These are phyloP conservation scores for Murraya paniculata DNA, from an alignment of 345 rosid species.

Conservation along the genomic window DNA sequence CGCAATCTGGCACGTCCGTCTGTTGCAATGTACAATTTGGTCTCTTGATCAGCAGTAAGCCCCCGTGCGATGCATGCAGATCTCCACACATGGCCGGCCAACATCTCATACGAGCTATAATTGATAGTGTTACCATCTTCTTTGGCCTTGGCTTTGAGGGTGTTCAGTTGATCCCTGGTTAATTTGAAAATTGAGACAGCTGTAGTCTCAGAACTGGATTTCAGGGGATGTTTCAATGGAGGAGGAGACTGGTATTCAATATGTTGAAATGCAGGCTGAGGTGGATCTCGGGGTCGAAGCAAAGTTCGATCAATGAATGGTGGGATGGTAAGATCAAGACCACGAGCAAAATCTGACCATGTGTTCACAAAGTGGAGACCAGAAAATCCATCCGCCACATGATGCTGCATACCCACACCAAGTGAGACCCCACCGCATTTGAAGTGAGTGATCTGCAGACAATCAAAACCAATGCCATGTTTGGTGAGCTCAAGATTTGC, in stretches of 20 bases:
- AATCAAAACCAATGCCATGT: background rate
- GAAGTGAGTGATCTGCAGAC: conserved; percentile 66
- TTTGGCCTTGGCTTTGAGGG: conserved; percentile 78
- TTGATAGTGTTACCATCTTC: conserved; percentile 64
- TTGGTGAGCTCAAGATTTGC: background rate
- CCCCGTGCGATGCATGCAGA: conserved; percentile 70
- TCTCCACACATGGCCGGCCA: conserved; percentile 95
- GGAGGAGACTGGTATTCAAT: conserved; percentile 91
- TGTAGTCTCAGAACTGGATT: conserved; percentile 41
- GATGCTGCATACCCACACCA: conserved; percentile 98
- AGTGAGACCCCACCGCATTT: conserved; percentile 97
- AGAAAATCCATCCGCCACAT: conserved; percentile 90
- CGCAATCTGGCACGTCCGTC: conserved; percentile 79
- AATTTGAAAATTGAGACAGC: conserved; percentile 69
- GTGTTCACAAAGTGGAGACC: conserved; percentile 91
- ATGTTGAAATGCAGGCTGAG: conserved; percentile 68
- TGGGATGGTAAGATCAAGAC: conserved; percentile 59
- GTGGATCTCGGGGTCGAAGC: conserved; percentile 86
- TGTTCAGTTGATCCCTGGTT: conserved; percentile 54
- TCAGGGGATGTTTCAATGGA: conserved; percentile 42
- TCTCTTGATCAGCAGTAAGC: conserved; percentile 58
- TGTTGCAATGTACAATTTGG: conserved; percentile 81
- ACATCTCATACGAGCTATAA: conserved; percentile 88
- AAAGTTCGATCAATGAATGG: conserved; percentile 87
- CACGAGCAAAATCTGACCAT: conserved; percentile 96